Evolutionary conservation across 2,329 filamentous ascomycete genomes (phyloP), one percentile per base, ranked within the genome.

Genomic region (Colletotrichum horii): DNA sequence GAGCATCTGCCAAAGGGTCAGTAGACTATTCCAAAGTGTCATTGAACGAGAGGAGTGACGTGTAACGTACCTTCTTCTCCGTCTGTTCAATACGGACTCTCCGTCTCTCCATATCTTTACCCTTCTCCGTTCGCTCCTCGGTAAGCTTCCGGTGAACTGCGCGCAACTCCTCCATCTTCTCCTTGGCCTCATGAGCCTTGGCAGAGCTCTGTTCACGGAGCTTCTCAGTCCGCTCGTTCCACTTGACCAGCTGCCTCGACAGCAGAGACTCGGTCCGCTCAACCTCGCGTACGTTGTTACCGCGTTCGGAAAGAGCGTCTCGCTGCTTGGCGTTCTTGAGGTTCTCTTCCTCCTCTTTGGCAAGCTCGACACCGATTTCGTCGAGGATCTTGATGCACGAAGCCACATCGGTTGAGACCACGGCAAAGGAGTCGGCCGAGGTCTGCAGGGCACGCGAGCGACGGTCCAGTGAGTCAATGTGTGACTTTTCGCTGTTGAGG

Each of bases 1-100:
- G 64, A 94, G 93, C 96, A 98, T 99, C 96, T 98, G 77, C 38
- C 16, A 8, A 30, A n/a, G 52, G 8, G n/a, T 55, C 1, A 72
- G 61, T 74, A 82, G 1, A 76, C 81, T 11, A 11, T 26, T 61
- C 6, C 22, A 7, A n/a, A n/a, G n/a, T 28, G 16, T 12, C n/a
- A 4, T 60, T 16, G 11, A 16, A 32, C 55, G 15, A 26, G 11
- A 24, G 11, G 7, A 4, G n/a, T 62, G 60, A 34, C 19, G 15
- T 24, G 72, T 78, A 70, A 82, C 88, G 80, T 88, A 96, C 96
- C 94, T 98, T 98, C 88, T 98, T 98, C 90, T 98, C 96, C 11
- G 95, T 98, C 87, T 98, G 96, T 86, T 99, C 97, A 78, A 99
- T 98, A 76, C 96, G 90, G n/a, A 98, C 95, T 79, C 95, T 92